Conservation (phyloP, 768 basidiomycete species). For the Trametes cinnabarina region DNA sequence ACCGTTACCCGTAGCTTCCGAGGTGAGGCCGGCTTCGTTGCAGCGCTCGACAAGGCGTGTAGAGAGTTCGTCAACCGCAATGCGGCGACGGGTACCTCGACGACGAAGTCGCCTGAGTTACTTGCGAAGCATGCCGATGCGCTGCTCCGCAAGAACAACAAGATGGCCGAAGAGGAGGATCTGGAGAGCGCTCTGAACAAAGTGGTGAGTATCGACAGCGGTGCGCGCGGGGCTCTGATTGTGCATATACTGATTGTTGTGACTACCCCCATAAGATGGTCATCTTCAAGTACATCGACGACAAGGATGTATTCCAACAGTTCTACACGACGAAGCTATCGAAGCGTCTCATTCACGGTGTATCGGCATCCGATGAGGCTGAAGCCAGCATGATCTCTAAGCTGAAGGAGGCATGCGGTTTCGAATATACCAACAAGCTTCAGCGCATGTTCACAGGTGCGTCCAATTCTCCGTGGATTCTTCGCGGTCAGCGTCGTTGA, state of each 20-base stretch:
- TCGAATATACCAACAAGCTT: constrained; percentile 94
- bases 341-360: constrained; percentile 86
- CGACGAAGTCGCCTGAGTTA: constrained; percentile 86
- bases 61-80: constrained; percentile 95
- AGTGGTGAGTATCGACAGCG: constrained; percentile 55
- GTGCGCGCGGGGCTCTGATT: background rate
- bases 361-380: constrained; percentile 93
- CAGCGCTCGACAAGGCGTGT: constrained; percentile 92
- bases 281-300: constrained; percentile 96
- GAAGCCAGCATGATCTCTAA: constrained; percentile 98
- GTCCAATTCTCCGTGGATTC: constrained; percentile 16
- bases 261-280: constrained; percentile 65
- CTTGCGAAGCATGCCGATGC: constrained; percentile 91
- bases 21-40: constrained; percentile 91
- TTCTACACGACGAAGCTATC: constrained; percentile 96
- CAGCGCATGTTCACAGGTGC: constrained; percentile 95
- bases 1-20: constrained; percentile 86
- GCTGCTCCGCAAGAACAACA: constrained; percentile 90
- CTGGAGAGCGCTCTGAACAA: constrained; percentile 87
- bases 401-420: constrained; percentile 93
- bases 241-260: background rate
- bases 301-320: constrained; percentile 98
- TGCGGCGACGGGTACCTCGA: constrained; percentile 79
- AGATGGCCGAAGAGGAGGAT: constrained; percentile 88
- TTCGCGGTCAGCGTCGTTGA: background rate